Conservation (phyloP, 225 moss, liverwort and hornwort species). For the Climacium dendroides region DNA sequence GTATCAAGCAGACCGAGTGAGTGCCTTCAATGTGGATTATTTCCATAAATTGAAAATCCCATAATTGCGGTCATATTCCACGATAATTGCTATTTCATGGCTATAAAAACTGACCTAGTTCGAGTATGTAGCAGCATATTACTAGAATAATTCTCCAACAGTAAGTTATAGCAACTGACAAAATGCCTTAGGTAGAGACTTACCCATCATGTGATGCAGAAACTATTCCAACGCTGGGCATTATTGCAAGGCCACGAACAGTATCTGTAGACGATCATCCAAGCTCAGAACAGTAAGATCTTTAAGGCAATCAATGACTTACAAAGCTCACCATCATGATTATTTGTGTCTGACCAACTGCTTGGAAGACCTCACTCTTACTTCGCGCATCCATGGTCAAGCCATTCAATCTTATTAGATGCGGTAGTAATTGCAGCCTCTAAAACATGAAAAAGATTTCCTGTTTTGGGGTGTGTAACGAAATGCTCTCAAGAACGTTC, state of each 20-base stretch:
- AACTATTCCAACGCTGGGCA: slow-evolving; percentile 68
- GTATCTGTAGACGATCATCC: slow-evolving; percentile 56
- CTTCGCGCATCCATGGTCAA: not conserved
- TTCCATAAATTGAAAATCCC: not conserved
- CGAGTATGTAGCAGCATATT: not conserved
- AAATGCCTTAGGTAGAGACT: not conserved
- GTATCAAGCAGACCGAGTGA: not conserved
- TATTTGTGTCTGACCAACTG: not conserved
- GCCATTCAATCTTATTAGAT: not conserved
- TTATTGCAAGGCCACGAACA: slow-evolving; percentile 78
- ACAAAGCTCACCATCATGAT: not conserved
- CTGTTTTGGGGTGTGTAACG: not conserved
- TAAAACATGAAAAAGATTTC: not conserved
- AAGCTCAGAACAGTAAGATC: slow-evolving; percentile 1
- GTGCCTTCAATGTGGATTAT: not conserved
- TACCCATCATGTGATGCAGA: slow-evolving; percentile 98
- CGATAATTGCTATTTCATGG: not conserved
- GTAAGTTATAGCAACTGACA: not conserved
- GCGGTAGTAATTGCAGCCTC: not conserved
- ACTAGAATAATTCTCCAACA: not conserved
- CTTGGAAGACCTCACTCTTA: not conserved
- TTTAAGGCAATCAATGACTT: not conserved
- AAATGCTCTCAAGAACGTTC: not conserved
- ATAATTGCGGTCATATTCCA: not conserved
- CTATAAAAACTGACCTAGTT: not conserved